phyloP scores from a whole-genome alignment of 2,329 filamentous ascomycete genomes.

The Epichloe hybrida region DNA sequence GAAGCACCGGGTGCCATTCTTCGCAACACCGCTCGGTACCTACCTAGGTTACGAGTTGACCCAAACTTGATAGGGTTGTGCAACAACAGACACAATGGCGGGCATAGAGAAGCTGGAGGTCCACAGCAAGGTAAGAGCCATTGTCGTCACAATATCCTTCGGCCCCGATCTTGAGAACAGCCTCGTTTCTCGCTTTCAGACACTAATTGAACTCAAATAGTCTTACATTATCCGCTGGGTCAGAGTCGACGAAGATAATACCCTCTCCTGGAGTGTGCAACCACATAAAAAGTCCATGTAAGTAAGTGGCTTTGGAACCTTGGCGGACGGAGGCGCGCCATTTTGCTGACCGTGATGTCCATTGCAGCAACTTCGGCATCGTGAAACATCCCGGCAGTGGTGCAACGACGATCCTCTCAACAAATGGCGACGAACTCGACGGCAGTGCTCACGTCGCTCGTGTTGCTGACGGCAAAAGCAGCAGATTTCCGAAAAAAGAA shows the following conservation, averaged over 20 bases:
- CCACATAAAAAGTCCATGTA: conserved; percentile 95
- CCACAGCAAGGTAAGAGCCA: conserved; percentile 67
- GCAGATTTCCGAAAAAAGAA: conserved; percentile 42
- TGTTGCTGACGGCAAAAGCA: conserved; percentile 30
- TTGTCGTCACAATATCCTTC: not conserved
- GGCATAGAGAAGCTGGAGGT: conserved; percentile 95
- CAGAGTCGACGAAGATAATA: conserved; percentile 76
- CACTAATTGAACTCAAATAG: conserved; percentile 33
- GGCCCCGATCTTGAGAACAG: not conserved
- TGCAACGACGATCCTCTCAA: conserved; percentile 31
- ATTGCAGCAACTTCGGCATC: conserved; percentile 73
- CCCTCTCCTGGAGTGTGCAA: conserved; percentile 94
- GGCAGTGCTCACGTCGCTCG: conserved; percentile 30
- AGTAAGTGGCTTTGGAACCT: conserved; percentile 23
- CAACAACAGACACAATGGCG: conserved; percentile 45
- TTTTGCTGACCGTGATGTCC: conserved; percentile 8
- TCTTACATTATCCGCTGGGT: conserved; percentile 98
- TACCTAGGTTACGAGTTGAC: not conserved
- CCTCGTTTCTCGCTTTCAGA: not conserved
- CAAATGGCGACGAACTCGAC: conserved; percentile 30
- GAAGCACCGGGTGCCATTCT: not conserved
- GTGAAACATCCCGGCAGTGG: conserved; percentile 87
- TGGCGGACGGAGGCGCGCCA: not conserved
- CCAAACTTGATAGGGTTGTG: not conserved
- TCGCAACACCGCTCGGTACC: not conserved